These are phyloP conservation scores for Backusella morwellensis DNA, from an alignment of 192 early-diverging fungal genomes.

Conservation along the genomic window DNA sequence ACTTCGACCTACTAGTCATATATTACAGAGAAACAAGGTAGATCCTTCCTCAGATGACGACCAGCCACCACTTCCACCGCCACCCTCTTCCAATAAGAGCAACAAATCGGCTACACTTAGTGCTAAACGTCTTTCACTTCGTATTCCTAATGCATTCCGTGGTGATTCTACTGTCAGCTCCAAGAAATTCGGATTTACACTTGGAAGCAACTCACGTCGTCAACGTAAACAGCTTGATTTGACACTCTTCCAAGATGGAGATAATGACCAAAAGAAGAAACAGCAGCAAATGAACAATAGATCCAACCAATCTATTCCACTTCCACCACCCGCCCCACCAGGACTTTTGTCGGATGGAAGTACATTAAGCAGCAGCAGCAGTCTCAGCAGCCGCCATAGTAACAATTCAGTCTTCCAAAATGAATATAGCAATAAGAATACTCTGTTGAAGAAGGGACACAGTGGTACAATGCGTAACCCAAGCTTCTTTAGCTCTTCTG, in stretches of 20 bases:
- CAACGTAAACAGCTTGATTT: slow-evolving; percentile 29
- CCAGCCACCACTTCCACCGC: neutral
- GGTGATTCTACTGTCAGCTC: neutral
- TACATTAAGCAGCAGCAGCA: slow-evolving; percentile 25
- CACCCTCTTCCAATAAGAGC: neutral
- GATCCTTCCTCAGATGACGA: slow-evolving; percentile 11
- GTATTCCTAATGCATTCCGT: slow-evolving; percentile 23
- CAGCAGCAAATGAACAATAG: neutral
- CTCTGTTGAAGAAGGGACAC: neutral
- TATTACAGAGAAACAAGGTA: slow-evolving; percentile 15
- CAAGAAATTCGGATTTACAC: slow-evolving; percentile 22
- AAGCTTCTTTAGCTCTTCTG: neutral
- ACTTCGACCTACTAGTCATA: slow-evolving; percentile 19
- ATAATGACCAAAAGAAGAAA: neutral
- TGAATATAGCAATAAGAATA: neutral
- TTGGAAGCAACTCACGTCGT: slow-evolving; percentile 11
- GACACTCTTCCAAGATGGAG: slow-evolving; percentile 14
- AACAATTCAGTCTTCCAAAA: slow-evolving; percentile 1
- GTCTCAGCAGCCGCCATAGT: neutral
- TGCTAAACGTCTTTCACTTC: slow-evolving; percentile 21
- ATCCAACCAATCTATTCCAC: neutral
- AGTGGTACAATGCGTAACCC: neutral
- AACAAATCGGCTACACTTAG: neutral
- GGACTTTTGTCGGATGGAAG: slow-evolving; percentile 21
- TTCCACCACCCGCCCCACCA: slow-evolving; percentile 1